Base-by-base conservation (phyloP, 1,284 basidiomycete genomes). In the Hortiboletus rubellus region DNA sequence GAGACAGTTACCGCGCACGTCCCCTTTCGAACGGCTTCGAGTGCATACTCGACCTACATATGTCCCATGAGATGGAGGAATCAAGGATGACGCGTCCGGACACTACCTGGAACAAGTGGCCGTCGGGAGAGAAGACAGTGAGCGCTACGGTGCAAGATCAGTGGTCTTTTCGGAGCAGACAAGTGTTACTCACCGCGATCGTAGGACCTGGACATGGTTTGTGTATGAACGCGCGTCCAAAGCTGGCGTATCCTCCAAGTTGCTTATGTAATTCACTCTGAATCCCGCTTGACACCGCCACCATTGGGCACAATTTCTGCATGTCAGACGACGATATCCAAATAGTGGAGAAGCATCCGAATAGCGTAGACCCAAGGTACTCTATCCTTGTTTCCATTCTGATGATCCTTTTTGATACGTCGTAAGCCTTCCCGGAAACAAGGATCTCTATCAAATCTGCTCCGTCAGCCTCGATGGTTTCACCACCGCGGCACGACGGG, bases 21-120 rank as follows among this genome's bases (percentile, higher is more conserved):
- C 50, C 97, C 97, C 74, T 96, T 95, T 66, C 93, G 82, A 48
- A 99, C 97, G 50, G 97, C 97, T 76, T 99, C 97, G 24, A 91
- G 79, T 7, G 97, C 97, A 76, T 99, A 99, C 78, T 99, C 97
- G 65, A 99, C 97, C 92, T 97, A 74, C 54, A 67, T 48, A 59
- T 57, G 52, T 63, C 51, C 62, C 57, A 58, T 67, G 58, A 65
- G 57, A 63, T 57, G 50, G 55, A 46, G 36, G 50, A 44, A 51
- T 55, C 50, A 45, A 24, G 44, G 41, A 59, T 55, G 63, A 64
- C 60, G 66, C 67, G 66, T 58, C 60, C 43, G 36, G 42, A 57
- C 61, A 76, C 61, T 65, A 89, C 92, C 82, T 95, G 92, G 81
- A 95, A 94, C 65, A 96, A 77, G 76, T 96, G 94, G 9, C 94